Conservation (phyloP, 305 asterid genomes). For the Caryopteris hybrid region DNA sequence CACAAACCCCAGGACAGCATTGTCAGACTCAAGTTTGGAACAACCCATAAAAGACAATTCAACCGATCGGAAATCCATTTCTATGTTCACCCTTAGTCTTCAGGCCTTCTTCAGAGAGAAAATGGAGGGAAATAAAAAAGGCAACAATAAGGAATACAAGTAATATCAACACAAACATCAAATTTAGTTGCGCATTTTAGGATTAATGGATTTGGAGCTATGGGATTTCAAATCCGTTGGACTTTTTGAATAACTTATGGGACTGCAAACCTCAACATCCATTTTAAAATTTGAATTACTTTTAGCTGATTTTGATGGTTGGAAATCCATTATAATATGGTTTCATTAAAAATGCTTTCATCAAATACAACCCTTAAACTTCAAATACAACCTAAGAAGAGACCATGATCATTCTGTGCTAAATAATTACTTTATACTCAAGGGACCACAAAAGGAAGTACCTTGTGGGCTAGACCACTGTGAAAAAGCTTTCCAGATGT, state of each 20-base stretch:
- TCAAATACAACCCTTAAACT: background rate
- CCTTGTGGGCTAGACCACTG: conserved; percentile 97
- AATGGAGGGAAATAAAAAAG: background rate
- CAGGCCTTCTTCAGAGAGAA: background rate
- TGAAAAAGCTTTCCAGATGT: conserved; percentile 89
- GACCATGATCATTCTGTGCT: background rate
- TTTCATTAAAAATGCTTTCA: background rate
- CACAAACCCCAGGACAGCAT: background rate
- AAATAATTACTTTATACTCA: background rate
- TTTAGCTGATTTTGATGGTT: background rate
- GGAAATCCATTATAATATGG: background rate
- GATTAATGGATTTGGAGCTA: background rate
- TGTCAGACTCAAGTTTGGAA: background rate
- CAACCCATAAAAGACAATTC: background rate
- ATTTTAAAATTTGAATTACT: background rate
- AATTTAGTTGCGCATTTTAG: background rate
- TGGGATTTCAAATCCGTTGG: background rate
- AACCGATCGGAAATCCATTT: background rate
- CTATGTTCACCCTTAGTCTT: background rate
- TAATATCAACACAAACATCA: background rate
- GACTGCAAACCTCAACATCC: background rate
- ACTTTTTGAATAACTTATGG: background rate
- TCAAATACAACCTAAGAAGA: background rate
- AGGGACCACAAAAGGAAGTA: conserved; percentile 19
- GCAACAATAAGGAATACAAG: background rate